These are phyloP conservation scores for Ophiostoma tasmaniense DNA, from an alignment of 2,329 filamentous ascomycete species.

Conservation along the genomic window DNA sequence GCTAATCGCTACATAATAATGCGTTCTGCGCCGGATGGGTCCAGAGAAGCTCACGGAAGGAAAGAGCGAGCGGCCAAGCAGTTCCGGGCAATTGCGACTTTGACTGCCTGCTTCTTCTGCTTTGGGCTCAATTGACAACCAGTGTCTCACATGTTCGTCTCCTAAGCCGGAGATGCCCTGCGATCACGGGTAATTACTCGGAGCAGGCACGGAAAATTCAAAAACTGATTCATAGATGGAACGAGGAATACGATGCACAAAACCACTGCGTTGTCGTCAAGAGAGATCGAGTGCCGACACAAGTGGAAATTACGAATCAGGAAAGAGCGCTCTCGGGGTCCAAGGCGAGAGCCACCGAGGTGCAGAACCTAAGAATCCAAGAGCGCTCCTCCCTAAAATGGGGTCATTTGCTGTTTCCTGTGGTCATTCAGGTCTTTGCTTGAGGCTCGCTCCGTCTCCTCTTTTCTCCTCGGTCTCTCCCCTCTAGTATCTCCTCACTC, in stretches of 20 bases:
- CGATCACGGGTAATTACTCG: background rate
- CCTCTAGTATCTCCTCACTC: no score
- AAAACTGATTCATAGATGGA: background rate
- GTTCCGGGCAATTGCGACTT: background rate
- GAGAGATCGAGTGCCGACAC: background rate
- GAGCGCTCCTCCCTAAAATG: background rate
- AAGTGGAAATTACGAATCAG: background rate
- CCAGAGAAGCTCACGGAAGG: background rate
- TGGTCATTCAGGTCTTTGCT: background rate
- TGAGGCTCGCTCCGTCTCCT: background rate
- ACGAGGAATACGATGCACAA: background rate
- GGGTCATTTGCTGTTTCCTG: background rate
- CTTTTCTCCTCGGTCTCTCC: background rate
- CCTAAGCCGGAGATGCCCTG: background rate
- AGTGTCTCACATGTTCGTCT: background rate
- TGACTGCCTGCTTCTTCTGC: background rate
- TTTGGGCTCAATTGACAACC: background rate
- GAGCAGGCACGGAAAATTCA: background rate
- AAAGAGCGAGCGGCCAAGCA: background rate
- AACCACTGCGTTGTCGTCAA: background rate
- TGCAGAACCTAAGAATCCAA: background rate
- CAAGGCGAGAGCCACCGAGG: slow-evolving; percentile 6
- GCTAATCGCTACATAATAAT: background rate
- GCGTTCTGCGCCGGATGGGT: background rate
- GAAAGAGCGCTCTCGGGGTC: slow-evolving; percentile 3